These are phyloP conservation scores for Lotmaria passim DNA, from an alignment of 208 protist genomes.

Conservation along the genomic window DNA sequence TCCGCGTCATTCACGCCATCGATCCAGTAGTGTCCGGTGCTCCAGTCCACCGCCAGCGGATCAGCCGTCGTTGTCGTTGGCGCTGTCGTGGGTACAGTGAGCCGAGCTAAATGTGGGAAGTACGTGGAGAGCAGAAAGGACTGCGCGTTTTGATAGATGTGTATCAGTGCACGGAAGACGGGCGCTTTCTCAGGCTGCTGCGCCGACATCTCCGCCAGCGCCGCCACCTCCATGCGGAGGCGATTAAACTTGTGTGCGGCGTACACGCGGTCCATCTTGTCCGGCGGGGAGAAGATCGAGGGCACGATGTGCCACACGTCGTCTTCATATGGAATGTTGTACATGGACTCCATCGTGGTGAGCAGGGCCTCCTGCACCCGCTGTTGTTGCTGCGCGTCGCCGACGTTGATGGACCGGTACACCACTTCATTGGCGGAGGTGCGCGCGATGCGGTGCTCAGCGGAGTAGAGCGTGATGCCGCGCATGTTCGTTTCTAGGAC, in stretches of 20 bases:
- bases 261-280: constrained; percentile 87
- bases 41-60: constrained; percentile 36
- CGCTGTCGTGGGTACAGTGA: too few species aligned
- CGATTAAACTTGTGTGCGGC: constrained; percentile 72
- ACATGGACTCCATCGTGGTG: constrained; percentile 43
- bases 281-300: constrained; percentile 71
- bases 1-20: constrained; percentile 67
- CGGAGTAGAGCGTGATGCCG: constrained; percentile 70
- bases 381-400: constrained; percentile 5
- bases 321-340: constrained; percentile 59
- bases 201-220: constrained; percentile 37
- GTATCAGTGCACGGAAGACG: constrained; percentile 24
- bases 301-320: constrained; percentile 49
- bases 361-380: constrained; percentile 34
- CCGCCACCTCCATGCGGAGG: constrained; percentile 50
- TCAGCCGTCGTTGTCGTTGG: not conserved
- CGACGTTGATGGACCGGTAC: constrained; percentile 44
- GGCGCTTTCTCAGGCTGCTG: constrained; percentile 1
- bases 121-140: constrained; percentile 55
- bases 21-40: constrained; percentile 48
- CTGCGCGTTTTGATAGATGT: constrained; percentile 48
- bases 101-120: constrained; percentile 60
- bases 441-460: constrained; percentile 61
- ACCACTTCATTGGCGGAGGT: constrained; percentile 68
- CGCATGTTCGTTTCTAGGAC: constrained; percentile 81